Evolutionary conservation across 139 green algal genomes (phyloP), one percentile per base, ranked within the genome.

Genomic region (Chlorella vulgaris): DNA sequence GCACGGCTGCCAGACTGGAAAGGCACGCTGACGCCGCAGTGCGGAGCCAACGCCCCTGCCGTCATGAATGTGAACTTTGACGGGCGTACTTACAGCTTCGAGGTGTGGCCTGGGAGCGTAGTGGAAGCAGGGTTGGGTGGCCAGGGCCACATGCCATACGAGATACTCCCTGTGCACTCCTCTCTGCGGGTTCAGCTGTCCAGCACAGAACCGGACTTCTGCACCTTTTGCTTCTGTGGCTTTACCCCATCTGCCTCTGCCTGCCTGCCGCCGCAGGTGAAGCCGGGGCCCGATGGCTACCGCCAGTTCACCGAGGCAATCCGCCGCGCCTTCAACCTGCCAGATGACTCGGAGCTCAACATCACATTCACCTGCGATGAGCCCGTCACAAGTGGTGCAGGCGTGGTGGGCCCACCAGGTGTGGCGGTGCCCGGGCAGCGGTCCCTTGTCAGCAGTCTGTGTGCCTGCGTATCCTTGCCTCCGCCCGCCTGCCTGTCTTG

Each of bases 301-400:
- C 50, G 76, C 18, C 81, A 91, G 70, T 98, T 98, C 83, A 97
- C 94, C 0, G 80, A 92, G 51, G 87, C 91, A 70, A 98, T 98
- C 47, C 85, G 93, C 21, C 60, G 85, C 18, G 92, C 93, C 8
- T 98, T 98, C 75, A 83, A 81, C 47, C 90, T 98, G 39, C 94
- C 93, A 0, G 86, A 91, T 21, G 93, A 97, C 75, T 88, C 78
- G n/a, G 92, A 97, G 82, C 87, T 97, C 22, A 97, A 97, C 88
- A 97, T 97, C 80, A 97, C 92, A 0, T 98, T 97, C 89, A 98
- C 94, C 13, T 98, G 94, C 78, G 94, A 98, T 80, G 94, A 98
- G 82, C 93, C 94, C 18, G 89, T 82, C 55, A 88, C 85, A 82
- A 89, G 86, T 89, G 70, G 55, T 65, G 55, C 55, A 31, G 55